Conservation (phyloP, 1,284 basidiomycete species). For the Sanguinoderma infundibulare region DNA sequence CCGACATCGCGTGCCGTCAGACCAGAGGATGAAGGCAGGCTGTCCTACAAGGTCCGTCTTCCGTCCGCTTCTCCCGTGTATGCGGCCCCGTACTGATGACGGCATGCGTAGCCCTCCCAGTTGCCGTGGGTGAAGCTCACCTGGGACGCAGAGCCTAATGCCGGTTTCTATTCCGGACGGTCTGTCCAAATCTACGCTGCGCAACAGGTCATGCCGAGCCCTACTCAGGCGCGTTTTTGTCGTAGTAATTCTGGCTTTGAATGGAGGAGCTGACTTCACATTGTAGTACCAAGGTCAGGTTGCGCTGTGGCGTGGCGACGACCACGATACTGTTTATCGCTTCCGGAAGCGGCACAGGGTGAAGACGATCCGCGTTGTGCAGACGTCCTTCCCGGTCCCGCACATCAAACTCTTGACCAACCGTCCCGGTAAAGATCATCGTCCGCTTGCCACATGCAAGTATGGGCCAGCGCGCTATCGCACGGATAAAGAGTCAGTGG, state of each 20-base stretch:
- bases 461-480: background rate
- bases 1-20: no score
- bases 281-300: background rate
- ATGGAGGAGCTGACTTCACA: background rate
- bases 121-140: background rate
- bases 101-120: background rate
- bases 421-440: no score
- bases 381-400: background rate
- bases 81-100: background rate
- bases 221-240: background rate
- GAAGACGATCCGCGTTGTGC: background rate
- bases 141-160: background rate
- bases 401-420: background rate
- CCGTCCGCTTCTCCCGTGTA: no score
- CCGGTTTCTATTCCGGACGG: no score
- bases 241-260: background rate
- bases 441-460: no score
- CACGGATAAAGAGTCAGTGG: background rate
- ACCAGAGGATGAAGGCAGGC: background rate
- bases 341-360: background rate
- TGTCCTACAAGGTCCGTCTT: background rate
- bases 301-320: background rate
- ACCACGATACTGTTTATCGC: background rate
- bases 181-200: background rate
- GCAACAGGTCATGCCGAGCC: background rate